Evolutionary conservation across 2,329 filamentous ascomycete species (phyloP), one percentile per base, ranked within the genome.

Genomic region (Monosporascus sp.): DNA sequence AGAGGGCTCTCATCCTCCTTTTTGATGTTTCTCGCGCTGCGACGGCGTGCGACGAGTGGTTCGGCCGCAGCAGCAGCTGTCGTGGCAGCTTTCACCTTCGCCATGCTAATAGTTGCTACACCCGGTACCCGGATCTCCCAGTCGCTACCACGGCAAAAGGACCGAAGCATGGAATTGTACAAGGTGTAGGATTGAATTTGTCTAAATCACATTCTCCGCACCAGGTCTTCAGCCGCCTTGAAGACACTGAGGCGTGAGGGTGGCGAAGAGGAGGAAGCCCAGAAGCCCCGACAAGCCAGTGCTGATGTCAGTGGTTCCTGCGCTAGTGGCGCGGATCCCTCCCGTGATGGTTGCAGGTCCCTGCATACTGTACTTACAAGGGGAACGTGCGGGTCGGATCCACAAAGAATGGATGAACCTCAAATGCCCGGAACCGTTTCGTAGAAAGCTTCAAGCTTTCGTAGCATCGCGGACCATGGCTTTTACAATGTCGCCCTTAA

Each of bases 1-100:
- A 31, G 48, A n/a, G 27, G 37, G 17, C 48, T 41, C 22, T 38
- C 48, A 8, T 11, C 47, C 20, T 56, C 55, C 9, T 31, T 47
- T 31, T 49, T 52, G 18, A 48, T 27, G 38, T 57, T 57, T 49
- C 62, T 59, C 6, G 54, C 47, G 50, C 62, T 62, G 38, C 62
- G 62, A 49, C 62, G 58, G 22, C 60, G 55, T 22, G 27, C 18
- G 49, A 39, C 37, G 41, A 47, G 45, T 31, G 42, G 50, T 42
- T 51, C 50, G 20, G 38, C 25, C 22, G 39, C 17, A 18, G 17
- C 22, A 15, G 9, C 18, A 20, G 39, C 39, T 1, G 36, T 41
- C 37, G 18, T 48, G 20, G 18, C 34, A 20, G 7, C 18, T 39
- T 45, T 20, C 31, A n/a, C 5, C 39, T 39, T 34, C 27, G 44